phyloP scores from a whole-genome alignment of 192 early-diverging fungal species.

The Lunasporangiospora selenospora region DNA sequence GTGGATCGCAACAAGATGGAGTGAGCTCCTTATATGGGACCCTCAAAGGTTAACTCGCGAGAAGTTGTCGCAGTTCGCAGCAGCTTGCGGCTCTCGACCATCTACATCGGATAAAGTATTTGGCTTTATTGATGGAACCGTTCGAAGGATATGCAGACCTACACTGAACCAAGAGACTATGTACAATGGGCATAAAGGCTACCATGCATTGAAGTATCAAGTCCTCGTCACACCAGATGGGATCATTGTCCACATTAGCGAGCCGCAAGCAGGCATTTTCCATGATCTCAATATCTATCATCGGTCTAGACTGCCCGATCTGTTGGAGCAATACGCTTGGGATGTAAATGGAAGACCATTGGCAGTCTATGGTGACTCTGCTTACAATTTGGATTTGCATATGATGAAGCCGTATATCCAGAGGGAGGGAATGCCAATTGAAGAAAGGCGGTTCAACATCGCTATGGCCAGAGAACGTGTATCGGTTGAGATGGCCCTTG shows the following conservation, averaged over 20 bases:
- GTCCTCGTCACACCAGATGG: slow-evolving; percentile 6
- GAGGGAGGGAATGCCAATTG: neutral
- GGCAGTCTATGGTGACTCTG: neutral
- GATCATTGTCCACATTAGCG: slow-evolving; percentile 13
- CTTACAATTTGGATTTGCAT: neutral
- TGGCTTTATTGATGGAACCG: slow-evolving; percentile 18
- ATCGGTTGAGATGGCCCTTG: neutral
- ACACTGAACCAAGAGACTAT: neutral
- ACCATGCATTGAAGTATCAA: slow-evolving; percentile 19
- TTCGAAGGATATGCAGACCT: neutral
- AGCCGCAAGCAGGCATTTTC: neutral
- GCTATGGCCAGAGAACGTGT: neutral
- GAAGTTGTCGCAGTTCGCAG: neutral
- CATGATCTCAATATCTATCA: neutral
- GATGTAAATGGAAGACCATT: neutral
- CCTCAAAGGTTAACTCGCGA: neutral
- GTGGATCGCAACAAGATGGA: too few relatives aligned
- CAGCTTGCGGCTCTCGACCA: neutral
- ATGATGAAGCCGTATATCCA: neutral
- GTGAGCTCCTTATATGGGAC: neutral
- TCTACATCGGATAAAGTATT: neutral
- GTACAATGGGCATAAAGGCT: slow-evolving; percentile 3
- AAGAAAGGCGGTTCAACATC: neutral
- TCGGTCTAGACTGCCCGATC: neutral
- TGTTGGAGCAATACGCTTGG: neutral